A percentile compares a stretch with the other conserved stretches of the same genome.
These are phyloP conservation scores for Chalara sp. DNA, from an alignment of 2,329 filamentous ascomycete genomes.

Conservation along the genomic window DNA sequence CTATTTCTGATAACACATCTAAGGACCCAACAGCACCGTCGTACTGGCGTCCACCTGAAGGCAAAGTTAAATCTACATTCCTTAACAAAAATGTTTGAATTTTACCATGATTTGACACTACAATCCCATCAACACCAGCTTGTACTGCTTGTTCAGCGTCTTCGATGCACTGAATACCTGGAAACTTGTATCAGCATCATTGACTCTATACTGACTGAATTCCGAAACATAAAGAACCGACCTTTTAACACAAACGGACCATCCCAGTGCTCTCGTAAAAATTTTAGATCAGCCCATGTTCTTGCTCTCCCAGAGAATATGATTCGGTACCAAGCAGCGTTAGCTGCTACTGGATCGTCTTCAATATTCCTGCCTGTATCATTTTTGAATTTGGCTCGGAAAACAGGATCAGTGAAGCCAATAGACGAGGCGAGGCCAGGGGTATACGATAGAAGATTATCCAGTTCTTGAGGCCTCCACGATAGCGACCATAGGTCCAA, in stretches of 20 bases:
- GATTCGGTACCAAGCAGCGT: constrained; percentile 41
- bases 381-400: constrained; percentile 51
- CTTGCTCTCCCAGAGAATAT: constrained; percentile 47
- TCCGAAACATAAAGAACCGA: no score
- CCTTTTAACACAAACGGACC: constrained; percentile 59
- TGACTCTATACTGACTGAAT: no score
- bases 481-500: constrained; percentile 63
- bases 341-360: not conserved
- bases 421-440: constrained; percentile 51
- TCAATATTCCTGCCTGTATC: no score
- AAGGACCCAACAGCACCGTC: constrained; percentile 48
- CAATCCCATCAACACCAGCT: constrained; percentile 41
- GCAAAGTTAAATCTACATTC: no score
- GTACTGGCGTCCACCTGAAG: constrained; percentile 48
- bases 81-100: no score
- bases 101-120: constrained; percentile 54
- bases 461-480: constrained; percentile 64
- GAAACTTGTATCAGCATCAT: no score
- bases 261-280: constrained; percentile 53
- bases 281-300: constrained; percentile 53
- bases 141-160: constrained; percentile 40
- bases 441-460: constrained; percentile 55
- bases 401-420: constrained; percentile 62
- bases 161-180: constrained; percentile 43
- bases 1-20: constrained; percentile 52